Base-by-base conservation (phyloP, 2,329 filamentous ascomycete species). In the Aspergillus sojae region DNA sequence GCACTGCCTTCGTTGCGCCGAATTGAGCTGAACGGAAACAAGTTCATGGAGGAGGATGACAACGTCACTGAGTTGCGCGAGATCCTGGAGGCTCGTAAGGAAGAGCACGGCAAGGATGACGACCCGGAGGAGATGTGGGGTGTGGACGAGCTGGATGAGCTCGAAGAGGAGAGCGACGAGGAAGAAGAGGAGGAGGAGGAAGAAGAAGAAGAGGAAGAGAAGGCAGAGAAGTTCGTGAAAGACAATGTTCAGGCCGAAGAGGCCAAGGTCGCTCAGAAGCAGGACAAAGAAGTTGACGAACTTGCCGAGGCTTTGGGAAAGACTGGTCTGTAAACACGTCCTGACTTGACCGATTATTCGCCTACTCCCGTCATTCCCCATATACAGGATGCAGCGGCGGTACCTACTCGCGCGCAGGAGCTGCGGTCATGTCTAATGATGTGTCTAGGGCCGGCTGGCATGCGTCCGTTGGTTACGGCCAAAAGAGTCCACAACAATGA, bases 11-110 rank as follows among this genome's bases (percentile, higher is more conserved):
- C 86, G 14, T 82, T 99, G 68, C 91, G 90, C 80, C 89, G 94
- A 72, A 87, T 99, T 57, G 95, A 98, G 80, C 82, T 99, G 69
- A 98, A 99, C 77, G 95, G 95, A 57, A 99, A 99, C 83, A 95
- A 93, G 75, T 97, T 99, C 71, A 83, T 86, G 10, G 94, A 97
- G 77, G 93, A 96, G 3, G 93, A 98, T 70, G 83, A 86, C 54
- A 87, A 87, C 32, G 85, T 97, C 48, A 80, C 87, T 65, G 83
- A 83, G 26, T 82, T 98, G 53, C 87, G 89, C 68, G 86, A 89
- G 58, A 82, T 95, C 32, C 83, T 97, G 30, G 89, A 92, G 63
- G 85, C 87, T 72, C 89, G 93, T 67, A 94, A 94, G 81, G 91
- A 94, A 75, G 88, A 90, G 69, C 80, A 84, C 28, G 79, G 79